phyloP scores from a whole-genome alignment of 2,329 filamentous ascomycete genomes.

The Phialophora macrospora region DNA sequence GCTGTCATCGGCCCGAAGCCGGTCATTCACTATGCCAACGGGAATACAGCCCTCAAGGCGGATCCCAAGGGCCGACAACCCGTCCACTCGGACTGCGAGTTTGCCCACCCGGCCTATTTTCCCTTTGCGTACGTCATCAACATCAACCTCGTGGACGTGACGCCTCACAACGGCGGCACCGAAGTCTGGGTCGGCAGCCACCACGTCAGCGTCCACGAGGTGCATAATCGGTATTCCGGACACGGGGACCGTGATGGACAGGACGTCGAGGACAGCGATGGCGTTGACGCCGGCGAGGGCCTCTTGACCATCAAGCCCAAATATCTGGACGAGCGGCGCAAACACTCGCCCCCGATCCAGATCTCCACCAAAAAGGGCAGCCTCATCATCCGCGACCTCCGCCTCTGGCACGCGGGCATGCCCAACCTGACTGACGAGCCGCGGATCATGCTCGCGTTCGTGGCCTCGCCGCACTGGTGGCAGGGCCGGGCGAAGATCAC shows the following conservation, averaged over 20 bases:
- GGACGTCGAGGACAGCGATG: neutral
- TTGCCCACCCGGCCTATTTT: slow-evolving; percentile 55
- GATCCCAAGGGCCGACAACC: slow-evolving; percentile 46
- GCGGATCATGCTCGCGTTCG: slow-evolving; percentile 62
- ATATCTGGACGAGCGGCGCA: slow-evolving; percentile 43
- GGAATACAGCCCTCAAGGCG: slow-evolving; percentile 50
- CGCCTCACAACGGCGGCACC: slow-evolving; percentile 54
- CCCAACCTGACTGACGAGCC: slow-evolving; percentile 59
- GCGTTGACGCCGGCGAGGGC: slow-evolving; percentile 19
- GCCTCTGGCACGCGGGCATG: slow-evolving; percentile 69
- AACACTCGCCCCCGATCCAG: slow-evolving; percentile 47
- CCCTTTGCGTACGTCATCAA: slow-evolving; percentile 57
- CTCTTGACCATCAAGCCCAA: slow-evolving; percentile 43
- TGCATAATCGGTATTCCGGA: slow-evolving; percentile 34
- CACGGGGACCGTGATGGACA: slow-evolving; percentile 2
- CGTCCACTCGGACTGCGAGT: slow-evolving; percentile 50
- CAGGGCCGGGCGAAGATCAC: slow-evolving; percentile 34
- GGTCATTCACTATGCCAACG: slow-evolving; percentile 47
- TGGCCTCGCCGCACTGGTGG: slow-evolving; percentile 37
- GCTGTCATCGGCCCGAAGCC: slow-evolving; percentile 48
- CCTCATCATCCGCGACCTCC: slow-evolving; percentile 63
- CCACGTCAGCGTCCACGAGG: slow-evolving; percentile 44
- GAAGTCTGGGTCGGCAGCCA: slow-evolving; percentile 60
- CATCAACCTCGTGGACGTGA: slow-evolving; percentile 53
- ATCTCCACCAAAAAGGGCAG: slow-evolving; percentile 55